Percentiles rank a stretch among this genome's conserved stretches.
Evolutionary conservation across 768 basidiomycete genomes (phyloP).

Genomic region (Thelephora ganbajun): DNA sequence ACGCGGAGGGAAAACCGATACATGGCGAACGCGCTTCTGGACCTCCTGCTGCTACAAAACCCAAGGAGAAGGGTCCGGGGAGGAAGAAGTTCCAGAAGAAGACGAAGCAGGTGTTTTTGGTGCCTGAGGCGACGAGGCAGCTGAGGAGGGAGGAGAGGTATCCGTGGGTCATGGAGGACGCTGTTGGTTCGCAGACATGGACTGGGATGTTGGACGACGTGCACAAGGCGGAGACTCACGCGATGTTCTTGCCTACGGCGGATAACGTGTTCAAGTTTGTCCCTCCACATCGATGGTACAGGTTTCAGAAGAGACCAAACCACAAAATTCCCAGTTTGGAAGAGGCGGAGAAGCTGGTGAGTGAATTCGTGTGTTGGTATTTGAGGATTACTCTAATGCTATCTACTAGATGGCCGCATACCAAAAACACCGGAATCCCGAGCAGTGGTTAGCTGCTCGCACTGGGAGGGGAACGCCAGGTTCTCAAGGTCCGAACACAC

Average conservation of each 20-base stretch:
- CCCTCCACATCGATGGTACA: constrained; percentile 82
- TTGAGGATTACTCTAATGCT: constrained; percentile 4
- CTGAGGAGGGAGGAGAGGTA: constrained; percentile 76
- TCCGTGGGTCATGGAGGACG: constrained; percentile 89
- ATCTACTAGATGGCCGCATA: constrained; percentile 29
- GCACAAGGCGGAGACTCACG: constrained; percentile 54
- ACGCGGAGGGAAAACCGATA: constrained; percentile 63
- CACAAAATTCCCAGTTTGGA: constrained; percentile 55
- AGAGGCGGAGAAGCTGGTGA: constrained; percentile 56
- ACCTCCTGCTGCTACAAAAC: constrained; percentile 13
- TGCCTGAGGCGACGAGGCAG: constrained; percentile 65
- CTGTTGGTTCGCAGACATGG: constrained; percentile 59
- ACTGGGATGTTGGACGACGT: constrained; percentile 72
- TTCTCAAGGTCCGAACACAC: constrained; percentile 46
- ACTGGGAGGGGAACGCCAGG: constrained; percentile 16
- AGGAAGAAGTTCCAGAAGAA: constrained; percentile 76
- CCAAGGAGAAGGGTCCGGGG: constrained; percentile 21
- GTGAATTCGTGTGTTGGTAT: constrained; percentile 8
- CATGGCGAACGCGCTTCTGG: constrained; percentile 13
- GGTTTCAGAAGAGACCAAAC: constrained; percentile 77
- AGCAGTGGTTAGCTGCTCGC: constrained; percentile 50
- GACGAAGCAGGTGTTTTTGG: constrained; percentile 69
- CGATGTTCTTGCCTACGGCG: constrained; percentile 74
- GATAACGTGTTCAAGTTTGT: constrained; percentile 81
- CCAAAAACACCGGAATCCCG: constrained; percentile 64